A percentile compares a stretch with the other conserved stretches of the same genome.
Evolutionary conservation across 2,329 filamentous ascomycete species (phyloP).

Genomic region (Alternaria brassicicola): DNA sequence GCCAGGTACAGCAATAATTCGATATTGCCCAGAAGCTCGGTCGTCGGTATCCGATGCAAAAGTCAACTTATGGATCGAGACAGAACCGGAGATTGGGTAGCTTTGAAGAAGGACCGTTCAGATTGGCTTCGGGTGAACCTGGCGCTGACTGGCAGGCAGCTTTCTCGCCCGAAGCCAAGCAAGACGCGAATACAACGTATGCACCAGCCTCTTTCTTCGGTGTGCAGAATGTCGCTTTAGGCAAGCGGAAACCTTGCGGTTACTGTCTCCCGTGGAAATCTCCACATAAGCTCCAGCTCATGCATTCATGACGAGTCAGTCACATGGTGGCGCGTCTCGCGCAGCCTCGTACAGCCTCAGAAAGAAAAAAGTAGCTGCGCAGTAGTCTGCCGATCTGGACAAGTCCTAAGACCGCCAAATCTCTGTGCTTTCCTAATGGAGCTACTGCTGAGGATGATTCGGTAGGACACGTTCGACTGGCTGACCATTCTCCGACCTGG

Average conservation of each 20-base stretch:
- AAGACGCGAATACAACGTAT: not conserved
- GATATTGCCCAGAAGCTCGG: not conserved
- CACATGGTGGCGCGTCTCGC: not conserved
- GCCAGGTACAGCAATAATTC: not conserved
- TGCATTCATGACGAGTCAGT: slow-evolving; percentile 1
- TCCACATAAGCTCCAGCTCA: not conserved
- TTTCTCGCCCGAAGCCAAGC: not conserved
- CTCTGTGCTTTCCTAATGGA: not conserved
- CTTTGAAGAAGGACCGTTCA: slow-evolving; percentile 6
- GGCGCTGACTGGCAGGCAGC: slow-evolving; percentile 1
- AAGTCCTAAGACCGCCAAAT: not conserved
- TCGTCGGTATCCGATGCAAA: not conserved
- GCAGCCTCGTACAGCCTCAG: slow-evolving; percentile 1
- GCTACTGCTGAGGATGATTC: slow-evolving; percentile 1
- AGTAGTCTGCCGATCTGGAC: not conserved
- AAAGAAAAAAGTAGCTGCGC: not conserved
- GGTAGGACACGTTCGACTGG: not conserved
- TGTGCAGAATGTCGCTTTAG: not conserved
- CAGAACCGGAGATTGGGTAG: not conserved
- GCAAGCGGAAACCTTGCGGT: not conserved
- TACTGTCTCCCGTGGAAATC: not conserved
- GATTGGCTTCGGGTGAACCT: not conserved
- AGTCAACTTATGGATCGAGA: not conserved
- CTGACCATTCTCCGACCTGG: not conserved
- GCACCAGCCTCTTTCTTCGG: not conserved